Percentiles rank a stretch among this genome's conserved stretches.
Conservation (phyloP, 495 filamentous ascomycete species). For the Staphylotrichum tortipilum region DNA sequence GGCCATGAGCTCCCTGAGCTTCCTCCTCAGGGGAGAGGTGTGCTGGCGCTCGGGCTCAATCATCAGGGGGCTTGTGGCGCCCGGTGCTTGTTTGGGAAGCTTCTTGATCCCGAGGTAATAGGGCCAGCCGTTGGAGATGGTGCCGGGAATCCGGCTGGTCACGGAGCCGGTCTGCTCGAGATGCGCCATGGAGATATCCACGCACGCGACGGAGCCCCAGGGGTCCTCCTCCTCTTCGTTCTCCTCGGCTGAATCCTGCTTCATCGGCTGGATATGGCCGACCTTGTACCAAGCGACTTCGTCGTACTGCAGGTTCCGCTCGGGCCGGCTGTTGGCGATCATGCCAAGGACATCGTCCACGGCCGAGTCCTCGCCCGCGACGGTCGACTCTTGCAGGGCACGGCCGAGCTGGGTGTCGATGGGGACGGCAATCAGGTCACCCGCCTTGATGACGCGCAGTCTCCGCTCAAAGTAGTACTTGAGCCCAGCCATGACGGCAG, state of each 20-base stretch:
- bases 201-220: constrained; percentile 76
- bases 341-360: constrained; percentile 55
- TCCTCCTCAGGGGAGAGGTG: constrained; percentile 59
- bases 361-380: constrained; percentile 48
- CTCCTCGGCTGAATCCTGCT: constrained; percentile 43
- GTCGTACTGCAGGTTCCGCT: constrained; percentile 32
- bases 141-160: constrained; percentile 65
- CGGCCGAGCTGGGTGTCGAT: constrained; percentile 75
- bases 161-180: constrained; percentile 83
- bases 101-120: constrained; percentile 73
- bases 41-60: constrained; percentile 39
- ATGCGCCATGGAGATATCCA: constrained; percentile 74
- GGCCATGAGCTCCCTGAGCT: constrained; percentile 75
- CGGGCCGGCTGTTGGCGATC: constrained; percentile 27
- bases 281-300: constrained; percentile 88
- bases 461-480: constrained; percentile 79
- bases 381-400: constrained; percentile 56
- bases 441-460: constrained; percentile 67
- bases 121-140: constrained; percentile 67
- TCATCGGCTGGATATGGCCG: constrained; percentile 55
- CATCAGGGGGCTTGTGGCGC: constrained; percentile 33
- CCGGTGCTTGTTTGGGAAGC: constrained; percentile 30
- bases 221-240: constrained; percentile 47
- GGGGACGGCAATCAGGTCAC: constrained; percentile 78
- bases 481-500: constrained; percentile 69